Evolutionary conservation across 176 grass and related monocot genomes (phyloP).

Genomic region (Eragrostis curvula): DNA sequence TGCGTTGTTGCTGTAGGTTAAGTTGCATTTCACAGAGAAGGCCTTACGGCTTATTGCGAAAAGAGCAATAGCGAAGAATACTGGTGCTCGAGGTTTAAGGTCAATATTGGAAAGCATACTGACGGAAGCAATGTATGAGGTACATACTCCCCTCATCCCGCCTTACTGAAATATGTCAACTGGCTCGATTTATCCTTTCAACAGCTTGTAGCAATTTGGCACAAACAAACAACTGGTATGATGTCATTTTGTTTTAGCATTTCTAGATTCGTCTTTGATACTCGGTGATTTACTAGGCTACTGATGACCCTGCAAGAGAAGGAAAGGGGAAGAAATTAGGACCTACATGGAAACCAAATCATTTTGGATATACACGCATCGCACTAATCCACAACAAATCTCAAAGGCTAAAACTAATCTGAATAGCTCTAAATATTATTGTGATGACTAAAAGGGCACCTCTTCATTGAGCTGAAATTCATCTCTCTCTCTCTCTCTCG

Average conservation of each 20-base stretch:
- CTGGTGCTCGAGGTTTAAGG: conserved; percentile 69
- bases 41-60: conserved; percentile 69
- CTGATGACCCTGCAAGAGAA: not conserved
- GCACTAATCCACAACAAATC: not conserved
- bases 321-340: not conserved
- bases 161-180: not conserved
- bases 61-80: conserved; percentile 68
- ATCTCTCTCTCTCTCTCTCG: not conserved
- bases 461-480: not conserved
- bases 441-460: not conserved
- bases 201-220: not conserved
- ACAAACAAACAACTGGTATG: not conserved
- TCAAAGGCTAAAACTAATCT: not conserved
- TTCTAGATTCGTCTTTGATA: not conserved
- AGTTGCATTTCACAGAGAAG: conserved; percentile 67
- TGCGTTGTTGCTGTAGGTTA: conserved; percentile 46
- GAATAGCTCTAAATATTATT: not conserved
- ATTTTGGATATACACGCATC: not conserved
- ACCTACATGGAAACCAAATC: not conserved
- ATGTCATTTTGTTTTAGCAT: conserved; percentile 17
- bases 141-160: conserved; percentile 16
- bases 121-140: conserved; percentile 83
- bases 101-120: conserved; percentile 72
- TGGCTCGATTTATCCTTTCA: not conserved
- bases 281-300: not conserved